These are phyloP conservation scores for Quercus engelmannii DNA, from an alignment of 306 rosid species.

Conservation along the genomic window DNA sequence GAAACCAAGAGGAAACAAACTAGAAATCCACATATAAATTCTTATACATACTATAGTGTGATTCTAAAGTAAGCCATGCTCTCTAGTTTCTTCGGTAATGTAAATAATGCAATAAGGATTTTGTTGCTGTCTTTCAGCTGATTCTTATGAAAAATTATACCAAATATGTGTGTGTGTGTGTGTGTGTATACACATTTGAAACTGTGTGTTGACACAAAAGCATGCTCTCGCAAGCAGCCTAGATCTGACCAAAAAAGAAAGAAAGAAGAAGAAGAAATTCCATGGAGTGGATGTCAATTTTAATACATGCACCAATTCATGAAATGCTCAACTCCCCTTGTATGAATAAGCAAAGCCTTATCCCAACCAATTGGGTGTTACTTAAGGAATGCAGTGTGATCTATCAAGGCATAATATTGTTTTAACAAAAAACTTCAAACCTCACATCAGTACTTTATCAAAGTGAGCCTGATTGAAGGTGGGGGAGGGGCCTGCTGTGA, in stretches of 20 bases:
- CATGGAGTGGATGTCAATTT: not conserved
- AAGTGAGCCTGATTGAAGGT: not conserved
- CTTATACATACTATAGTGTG: not conserved
- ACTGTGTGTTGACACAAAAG: not conserved
- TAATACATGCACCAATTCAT: not conserved
- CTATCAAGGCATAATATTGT: not conserved
- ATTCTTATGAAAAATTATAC: not conserved
- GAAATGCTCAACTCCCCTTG: not conserved
- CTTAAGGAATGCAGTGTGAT: not conserved
- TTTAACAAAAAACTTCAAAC: not conserved
- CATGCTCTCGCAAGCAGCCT: not conserved
- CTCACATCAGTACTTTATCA: not conserved
- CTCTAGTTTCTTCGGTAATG: not conserved
- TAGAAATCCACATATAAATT: not conserved
- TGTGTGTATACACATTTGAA: not conserved
- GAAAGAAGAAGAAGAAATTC: not conserved
- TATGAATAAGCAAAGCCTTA: not conserved
- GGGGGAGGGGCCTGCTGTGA: not conserved
- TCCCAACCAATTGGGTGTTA: not conserved
- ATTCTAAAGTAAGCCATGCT: not conserved
- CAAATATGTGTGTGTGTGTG: no score
- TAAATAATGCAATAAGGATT: not conserved
- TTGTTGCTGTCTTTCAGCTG: not conserved
- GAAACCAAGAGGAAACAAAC: conserved; percentile 20
- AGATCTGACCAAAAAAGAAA: not conserved